Percentiles rank a stretch among this genome's conserved stretches.
phyloP scores from a whole-genome alignment of 345 rosid species.

The Psidium friedrichsthalianum region DNA sequence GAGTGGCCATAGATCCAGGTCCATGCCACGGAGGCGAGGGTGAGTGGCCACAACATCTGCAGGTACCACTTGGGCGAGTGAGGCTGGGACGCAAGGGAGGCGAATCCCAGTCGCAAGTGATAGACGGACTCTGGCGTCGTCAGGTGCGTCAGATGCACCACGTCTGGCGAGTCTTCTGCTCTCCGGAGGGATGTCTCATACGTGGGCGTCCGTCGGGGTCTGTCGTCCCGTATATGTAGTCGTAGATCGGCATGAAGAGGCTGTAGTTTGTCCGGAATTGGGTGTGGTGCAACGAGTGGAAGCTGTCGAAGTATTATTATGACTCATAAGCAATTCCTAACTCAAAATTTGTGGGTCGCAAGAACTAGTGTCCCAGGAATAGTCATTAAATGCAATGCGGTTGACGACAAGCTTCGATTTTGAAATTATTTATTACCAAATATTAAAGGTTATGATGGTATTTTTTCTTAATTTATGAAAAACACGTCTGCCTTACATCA shows the following conservation, averaged over 20 bases:
- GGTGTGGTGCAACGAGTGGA: conserved; percentile 57
- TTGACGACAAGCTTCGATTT: no score
- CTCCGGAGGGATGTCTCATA: conserved; percentile 23
- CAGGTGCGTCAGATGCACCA: conserved; percentile 30
- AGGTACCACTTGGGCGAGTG: conserved; percentile 6
- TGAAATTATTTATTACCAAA: no score
- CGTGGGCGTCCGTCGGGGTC: conserved; percentile 21
- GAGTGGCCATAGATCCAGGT: conserved; percentile 8
- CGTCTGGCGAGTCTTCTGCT: conserved; percentile 13
- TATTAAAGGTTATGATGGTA: no score
- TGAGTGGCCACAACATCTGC: conserved; percentile 28
- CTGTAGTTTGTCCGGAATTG: conserved; percentile 53
- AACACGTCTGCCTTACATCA: no score
- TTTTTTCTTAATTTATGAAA: no score
- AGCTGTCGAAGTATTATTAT: conserved; percentile 14
- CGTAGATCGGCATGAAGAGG: conserved; percentile 62
- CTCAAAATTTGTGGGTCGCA: no score
- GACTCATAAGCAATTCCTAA: neutral
- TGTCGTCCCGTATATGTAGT: conserved; percentile 37
- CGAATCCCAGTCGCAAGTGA: conserved; percentile 28
- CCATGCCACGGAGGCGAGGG: conserved; percentile 3
- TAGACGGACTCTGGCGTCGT: conserved; percentile 32
- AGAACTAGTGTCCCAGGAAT: neutral
- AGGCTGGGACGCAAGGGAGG: conserved; percentile 31
- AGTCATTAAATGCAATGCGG: no score